These are phyloP conservation scores for Hansenula sp. DNA, from an alignment of 1,139 yeast species.

Conservation along the genomic window DNA sequence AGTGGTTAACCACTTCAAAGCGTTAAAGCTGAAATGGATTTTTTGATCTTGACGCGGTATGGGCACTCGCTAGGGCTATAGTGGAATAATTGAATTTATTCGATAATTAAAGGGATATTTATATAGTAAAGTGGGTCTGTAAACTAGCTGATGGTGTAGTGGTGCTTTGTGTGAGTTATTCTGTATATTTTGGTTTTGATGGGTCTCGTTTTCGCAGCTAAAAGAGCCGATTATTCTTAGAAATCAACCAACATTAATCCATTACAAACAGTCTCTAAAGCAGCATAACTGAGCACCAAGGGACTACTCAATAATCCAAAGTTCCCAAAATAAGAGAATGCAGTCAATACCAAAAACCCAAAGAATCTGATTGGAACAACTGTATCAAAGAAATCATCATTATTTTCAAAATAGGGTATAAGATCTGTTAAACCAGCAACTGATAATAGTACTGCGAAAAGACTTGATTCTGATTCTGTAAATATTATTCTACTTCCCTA, in stretches of 20 bases:
- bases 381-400: conserved; percentile 52
- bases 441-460: conserved; percentile 40
- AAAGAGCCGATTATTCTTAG: too few relatives aligned
- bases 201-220: too few relatives aligned
- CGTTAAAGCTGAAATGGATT: too few relatives aligned
- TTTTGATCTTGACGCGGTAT: too few relatives aligned
- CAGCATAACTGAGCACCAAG: background rate
- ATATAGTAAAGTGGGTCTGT: too few relatives aligned
- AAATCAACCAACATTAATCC: conserved; percentile 1
- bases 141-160: too few relatives aligned
- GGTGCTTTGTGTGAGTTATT: background rate
- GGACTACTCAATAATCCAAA: background rate
- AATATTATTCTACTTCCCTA: background rate
- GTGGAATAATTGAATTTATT: too few relatives aligned
- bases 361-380: conserved; percentile 61
- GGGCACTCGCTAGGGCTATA: too few relatives aligned
- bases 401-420: conserved; percentile 54
- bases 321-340: background rate
- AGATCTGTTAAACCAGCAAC: conserved; percentile 45
- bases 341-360: background rate
- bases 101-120: too few relatives aligned
- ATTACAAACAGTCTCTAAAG: background rate
- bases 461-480: conserved; percentile 1
- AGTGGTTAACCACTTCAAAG: too few relatives aligned
- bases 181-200: too few relatives aligned